These are phyloP conservation scores for Pontederia paniculata DNA, from an alignment of 176 grass and related monocot genomes.

Conservation along the genomic window DNA sequence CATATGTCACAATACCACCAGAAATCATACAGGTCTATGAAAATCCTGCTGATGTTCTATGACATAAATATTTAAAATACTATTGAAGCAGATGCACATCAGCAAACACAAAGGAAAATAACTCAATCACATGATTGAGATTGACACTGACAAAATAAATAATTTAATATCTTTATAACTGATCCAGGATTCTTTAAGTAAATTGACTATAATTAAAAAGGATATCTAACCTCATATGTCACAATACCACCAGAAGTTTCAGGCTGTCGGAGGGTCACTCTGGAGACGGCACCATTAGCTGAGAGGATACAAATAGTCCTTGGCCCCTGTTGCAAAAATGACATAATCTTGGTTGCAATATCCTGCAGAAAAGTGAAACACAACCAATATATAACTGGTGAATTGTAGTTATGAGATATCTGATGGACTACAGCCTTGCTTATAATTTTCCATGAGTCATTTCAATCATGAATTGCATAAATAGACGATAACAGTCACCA, in stretches of 20 bases:
- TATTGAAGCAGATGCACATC: too few species aligned
- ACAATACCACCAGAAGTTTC: slow-evolving; percentile 45
- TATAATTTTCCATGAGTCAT: neutral
- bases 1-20: slow-evolving; percentile 58
- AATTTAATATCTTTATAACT: too few species aligned
- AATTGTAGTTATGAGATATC: neutral
- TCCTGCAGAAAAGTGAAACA: slow-evolving; percentile 37
- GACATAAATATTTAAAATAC: too few species aligned
- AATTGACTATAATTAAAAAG: too few species aligned
- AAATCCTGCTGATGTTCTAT: too few species aligned
- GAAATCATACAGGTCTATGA: too few species aligned
- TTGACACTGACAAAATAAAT: too few species aligned
- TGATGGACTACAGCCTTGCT: neutral
- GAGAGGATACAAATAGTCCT: slow-evolving; percentile 88
- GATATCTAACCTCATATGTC: slow-evolving; percentile 58
- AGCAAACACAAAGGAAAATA: too few species aligned
- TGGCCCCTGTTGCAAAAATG: slow-evolving; percentile 88
- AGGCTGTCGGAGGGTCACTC: slow-evolving; percentile 65
- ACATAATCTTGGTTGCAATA: slow-evolving; percentile 73
- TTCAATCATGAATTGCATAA: neutral
- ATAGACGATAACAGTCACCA: slow-evolving; percentile 1
- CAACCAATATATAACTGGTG: slow-evolving; percentile 1
- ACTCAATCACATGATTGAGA: too few species aligned
- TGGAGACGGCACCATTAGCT: slow-evolving; percentile 71
- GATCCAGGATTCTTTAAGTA: too few species aligned